These are phyloP conservation scores for Penicillium sp. DNA, from an alignment of 2,329 filamentous ascomycete genomes.

Conservation along the genomic window DNA sequence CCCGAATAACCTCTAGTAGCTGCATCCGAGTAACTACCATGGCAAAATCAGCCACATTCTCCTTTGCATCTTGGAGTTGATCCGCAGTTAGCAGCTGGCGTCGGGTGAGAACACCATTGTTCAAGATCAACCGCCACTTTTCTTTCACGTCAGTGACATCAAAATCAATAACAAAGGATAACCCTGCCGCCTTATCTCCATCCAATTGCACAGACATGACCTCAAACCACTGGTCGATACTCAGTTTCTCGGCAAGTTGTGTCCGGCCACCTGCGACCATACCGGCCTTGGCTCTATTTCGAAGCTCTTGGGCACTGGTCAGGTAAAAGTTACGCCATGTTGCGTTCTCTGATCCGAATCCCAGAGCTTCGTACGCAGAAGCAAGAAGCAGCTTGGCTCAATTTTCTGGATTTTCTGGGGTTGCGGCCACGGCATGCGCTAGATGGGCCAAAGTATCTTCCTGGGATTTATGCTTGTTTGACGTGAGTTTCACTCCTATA, in stretches of 20 bases:
- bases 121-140: constrained; percentile 21
- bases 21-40: not conserved
- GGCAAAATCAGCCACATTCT: not conserved
- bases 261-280: not conserved
- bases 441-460: constrained; percentile 18
- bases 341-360: constrained; percentile 40
- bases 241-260: not conserved
- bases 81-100: not conserved
- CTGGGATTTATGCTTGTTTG: constrained; percentile 2
- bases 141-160: constrained; percentile 11
- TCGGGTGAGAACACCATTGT: constrained; percentile 22
- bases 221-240: constrained; percentile 20
- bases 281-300: not conserved
- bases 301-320: constrained; percentile 30
- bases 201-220: constrained; percentile 20
- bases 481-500: not conserved
- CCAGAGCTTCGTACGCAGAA: constrained; percentile 35
- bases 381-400: constrained; percentile 28
- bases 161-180: constrained; percentile 17
- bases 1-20: not conserved
- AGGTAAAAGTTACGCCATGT: constrained; percentile 46
- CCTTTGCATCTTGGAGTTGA: not conserved
- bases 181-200: constrained; percentile 8
- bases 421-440: constrained; percentile 34
- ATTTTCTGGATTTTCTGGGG: constrained; percentile 16